These are phyloP conservation scores for Neurospora sp. DNA, from an alignment of 495 filamentous ascomycete genomes.

Conservation along the genomic window DNA sequence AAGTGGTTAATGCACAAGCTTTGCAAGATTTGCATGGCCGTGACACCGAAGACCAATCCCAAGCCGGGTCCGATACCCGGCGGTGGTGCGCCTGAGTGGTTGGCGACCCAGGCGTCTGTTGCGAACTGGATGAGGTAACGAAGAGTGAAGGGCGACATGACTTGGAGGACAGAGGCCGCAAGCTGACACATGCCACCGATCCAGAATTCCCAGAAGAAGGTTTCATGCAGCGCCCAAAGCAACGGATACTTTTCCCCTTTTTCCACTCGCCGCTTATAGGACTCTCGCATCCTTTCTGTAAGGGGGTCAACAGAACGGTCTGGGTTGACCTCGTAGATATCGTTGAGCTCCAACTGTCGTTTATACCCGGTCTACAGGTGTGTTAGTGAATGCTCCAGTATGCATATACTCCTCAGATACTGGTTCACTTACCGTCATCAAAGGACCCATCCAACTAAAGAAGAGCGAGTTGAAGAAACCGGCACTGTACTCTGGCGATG, in stretches of 20 bases:
- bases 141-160: constrained; percentile 63
- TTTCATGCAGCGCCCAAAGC: constrained; percentile 74
- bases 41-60: constrained; percentile 67
- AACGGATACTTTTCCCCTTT: constrained; percentile 66
- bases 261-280: constrained; percentile 56
- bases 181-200: constrained; percentile 70
- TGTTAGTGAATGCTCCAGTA: background rate
- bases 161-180: constrained; percentile 56
- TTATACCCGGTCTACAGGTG: constrained; percentile 59
- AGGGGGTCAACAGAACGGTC: constrained; percentile 59
- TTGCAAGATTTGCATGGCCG: constrained; percentile 63
- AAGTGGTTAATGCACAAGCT: constrained; percentile 70
- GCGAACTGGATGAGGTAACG: constrained; percentile 73
- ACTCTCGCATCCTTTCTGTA: constrained; percentile 49
- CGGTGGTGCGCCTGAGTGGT: constrained; percentile 35
- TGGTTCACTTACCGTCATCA: constrained; percentile 49
- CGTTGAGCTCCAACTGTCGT: constrained; percentile 69
- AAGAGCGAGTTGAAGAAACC: constrained; percentile 49
- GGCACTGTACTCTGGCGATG: constrained; percentile 49
- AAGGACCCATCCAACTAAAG: constrained; percentile 59
- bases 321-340: constrained; percentile 84
- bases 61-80: constrained; percentile 59
- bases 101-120: constrained; percentile 60
- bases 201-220: constrained; percentile 77
- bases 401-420: background rate